Evolutionary conservation across 768 basidiomycete genomes (phyloP).

Genomic region (Rhodotorula sphaerocarpa): DNA sequence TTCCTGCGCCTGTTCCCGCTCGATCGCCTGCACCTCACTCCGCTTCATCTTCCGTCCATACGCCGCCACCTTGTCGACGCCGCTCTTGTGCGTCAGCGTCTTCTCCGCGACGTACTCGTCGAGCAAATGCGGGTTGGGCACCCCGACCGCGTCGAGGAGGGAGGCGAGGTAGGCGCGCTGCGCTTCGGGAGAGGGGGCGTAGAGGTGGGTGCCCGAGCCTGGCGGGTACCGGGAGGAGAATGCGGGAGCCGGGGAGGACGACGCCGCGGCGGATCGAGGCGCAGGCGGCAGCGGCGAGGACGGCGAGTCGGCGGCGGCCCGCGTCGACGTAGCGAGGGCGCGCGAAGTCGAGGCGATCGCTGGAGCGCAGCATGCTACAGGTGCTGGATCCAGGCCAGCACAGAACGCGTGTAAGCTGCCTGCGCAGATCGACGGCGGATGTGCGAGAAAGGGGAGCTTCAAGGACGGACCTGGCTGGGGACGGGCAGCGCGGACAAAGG

Average conservation of each 20-base stretch:
- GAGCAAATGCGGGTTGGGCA: conserved; percentile 11
- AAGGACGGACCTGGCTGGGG: neutral
- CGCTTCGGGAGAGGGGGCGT: conserved; percentile 2
- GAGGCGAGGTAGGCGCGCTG: conserved; percentile 12
- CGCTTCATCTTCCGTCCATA: neutral
- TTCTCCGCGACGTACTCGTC: conserved; percentile 1
- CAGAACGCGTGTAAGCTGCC: neutral
- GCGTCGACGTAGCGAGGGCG: neutral
- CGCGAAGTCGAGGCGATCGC: neutral
- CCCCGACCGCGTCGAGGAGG: conserved; percentile 3
- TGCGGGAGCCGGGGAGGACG: neutral
- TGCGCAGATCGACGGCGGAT: neutral
- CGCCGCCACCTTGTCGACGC: conserved; percentile 13
- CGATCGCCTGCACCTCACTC: neutral
- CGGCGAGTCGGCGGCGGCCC: neutral
- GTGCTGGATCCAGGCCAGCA: neutral
- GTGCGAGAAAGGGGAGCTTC: neutral
- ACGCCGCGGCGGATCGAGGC: neutral
- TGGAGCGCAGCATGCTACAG: neutral
- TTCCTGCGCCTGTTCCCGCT: conserved; percentile 1
- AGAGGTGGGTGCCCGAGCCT: conserved; percentile 6
- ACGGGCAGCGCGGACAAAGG: neutral
- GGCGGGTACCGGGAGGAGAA: neutral
- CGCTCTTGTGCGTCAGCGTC: conserved; percentile 32
- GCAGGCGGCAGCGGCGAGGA: neutral